These are phyloP conservation scores for Clitopilus passeckerianus DNA, from an alignment of 768 basidiomycete genomes.

Conservation along the genomic window DNA sequence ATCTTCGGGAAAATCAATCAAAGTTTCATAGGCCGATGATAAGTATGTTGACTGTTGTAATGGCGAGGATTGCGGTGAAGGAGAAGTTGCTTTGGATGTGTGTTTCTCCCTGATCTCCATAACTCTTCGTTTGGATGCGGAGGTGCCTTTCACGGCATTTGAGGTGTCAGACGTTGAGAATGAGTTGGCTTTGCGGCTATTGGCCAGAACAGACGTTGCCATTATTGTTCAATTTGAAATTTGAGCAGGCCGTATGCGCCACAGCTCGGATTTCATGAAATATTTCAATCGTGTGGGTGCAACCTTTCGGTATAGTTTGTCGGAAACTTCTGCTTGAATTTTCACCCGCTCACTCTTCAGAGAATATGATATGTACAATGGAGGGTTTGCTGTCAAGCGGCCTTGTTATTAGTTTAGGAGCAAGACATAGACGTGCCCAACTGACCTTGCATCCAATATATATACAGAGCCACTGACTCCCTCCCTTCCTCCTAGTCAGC, in stretches of 20 bases:
- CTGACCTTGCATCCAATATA: background rate
- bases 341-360: background rate
- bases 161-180: background rate
- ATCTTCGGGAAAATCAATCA: background rate
- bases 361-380: background rate
- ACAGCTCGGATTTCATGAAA: background rate
- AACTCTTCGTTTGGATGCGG: background rate
- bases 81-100: background rate
- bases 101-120: background rate
- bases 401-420: background rate
- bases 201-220: background rate
- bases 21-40: background rate
- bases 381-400: background rate
- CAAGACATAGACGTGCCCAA: background rate
- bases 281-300: background rate
- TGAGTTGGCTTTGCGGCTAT: slow-evolving; percentile 4
- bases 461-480: background rate
- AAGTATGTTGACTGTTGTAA: background rate
- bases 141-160: background rate
- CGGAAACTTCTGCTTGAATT: background rate
- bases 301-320: background rate
- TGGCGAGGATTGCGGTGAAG: background rate
- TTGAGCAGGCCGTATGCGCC: background rate
- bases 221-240: slow-evolving; percentile 4
- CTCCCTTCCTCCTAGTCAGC: background rate